Evolutionary conservation across 2,329 filamentous ascomycete species (phyloP), one percentile per base, ranked within the genome.

Genomic region (Cordyceps cateniannulata): DNA sequence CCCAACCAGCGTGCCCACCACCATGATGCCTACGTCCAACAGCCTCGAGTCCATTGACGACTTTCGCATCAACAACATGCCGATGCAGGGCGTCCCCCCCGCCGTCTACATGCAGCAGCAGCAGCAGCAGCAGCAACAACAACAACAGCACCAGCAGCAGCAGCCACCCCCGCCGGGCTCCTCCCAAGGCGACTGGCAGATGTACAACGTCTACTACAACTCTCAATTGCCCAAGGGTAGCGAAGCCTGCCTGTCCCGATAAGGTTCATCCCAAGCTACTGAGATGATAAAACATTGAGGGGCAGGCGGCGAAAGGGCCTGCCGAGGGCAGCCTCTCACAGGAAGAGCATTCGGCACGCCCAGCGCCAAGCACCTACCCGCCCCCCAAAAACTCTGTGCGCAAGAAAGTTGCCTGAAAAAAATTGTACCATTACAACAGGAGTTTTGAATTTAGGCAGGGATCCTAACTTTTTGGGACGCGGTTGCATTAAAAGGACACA

Each of bases 1-100:
- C 62, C 77, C 79, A 9, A 79, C 78, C 25, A 81, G 79, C 64
- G 75, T 79, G 22, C 79, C 79, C 18, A 68, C 76, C 22, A 71
- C 74, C 47, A 76, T 81, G 68, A 69, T 80, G 50, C 73, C 70
- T 7, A 65, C 69, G 18, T 66, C 63, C 64, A 67, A 68, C 63
- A 66, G 66, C 47, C 68, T 68, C 63, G 65, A 70, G 44, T 67
- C 71, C 32, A 66, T 69, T 63, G 66, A 69, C 48, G 66, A 64
- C 60, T 64, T 63, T 67, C 70, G 69, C 54, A 65, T 71, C 56
- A 72, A 75, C 64, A 62, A 59, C 58, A 63, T 42, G 62, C 61
- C 20, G 7, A 53, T 62, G 40, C 60, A 49, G 14, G 49, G 48
- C n/a, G 53, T 62, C 20, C 29, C 54, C 3, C n/a, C 27, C 5